Evolutionary conservation across 305 asterid genomes (phyloP), one percentile per base, ranked within the genome.

Genomic region (Euphrasia arctica): DNA sequence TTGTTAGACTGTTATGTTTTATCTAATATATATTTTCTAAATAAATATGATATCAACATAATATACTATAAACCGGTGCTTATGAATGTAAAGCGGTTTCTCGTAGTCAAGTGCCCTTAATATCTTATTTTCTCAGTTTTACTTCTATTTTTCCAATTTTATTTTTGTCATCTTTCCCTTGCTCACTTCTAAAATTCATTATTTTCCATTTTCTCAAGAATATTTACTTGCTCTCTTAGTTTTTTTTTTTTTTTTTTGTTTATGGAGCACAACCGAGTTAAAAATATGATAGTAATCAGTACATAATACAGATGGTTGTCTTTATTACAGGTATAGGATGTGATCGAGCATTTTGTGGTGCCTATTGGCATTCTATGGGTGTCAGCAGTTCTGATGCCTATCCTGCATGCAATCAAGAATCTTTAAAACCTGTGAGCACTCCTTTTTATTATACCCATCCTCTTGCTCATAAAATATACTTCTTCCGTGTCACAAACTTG

Each of bases 311-410:
- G 47, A 64, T 59, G 52, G 49, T 64, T 41, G 29, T 75, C 63
- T 57, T 62, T 75, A 76, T 79, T 82, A 61, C 78, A 89, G 96
- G 98, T 78, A 54, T 84, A 72, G 98, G 98, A 85, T 92, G 98
- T 73, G 97, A 92, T 80, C 85, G 85, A 71, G 93, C 98, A 75
- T 87, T 89, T 82, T 89, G 98, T 79, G 97, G 95, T 72, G 96
- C 96, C 45, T 92, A 92, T 73, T 92, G 98, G 98, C 82, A 71
- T 79, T 72, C 94, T 73, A 68, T 84, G 78, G 93, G 93, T 58
- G 79, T 87, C 63, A 58, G 64, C 48, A 63, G 69, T 47, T 72
- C 62, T 74, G 82, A 72, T 70, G 72, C 71, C 63, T 78, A 87
- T 71, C 86, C 86, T 60, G 36, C 79, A 15, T 92, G 98, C 81